A percentile compares a stretch with the other conserved stretches of the same genome.
phyloP scores from a whole-genome alignment of 2,329 filamentous ascomycete genomes.

The Iodosphaeria phyllophila region DNA sequence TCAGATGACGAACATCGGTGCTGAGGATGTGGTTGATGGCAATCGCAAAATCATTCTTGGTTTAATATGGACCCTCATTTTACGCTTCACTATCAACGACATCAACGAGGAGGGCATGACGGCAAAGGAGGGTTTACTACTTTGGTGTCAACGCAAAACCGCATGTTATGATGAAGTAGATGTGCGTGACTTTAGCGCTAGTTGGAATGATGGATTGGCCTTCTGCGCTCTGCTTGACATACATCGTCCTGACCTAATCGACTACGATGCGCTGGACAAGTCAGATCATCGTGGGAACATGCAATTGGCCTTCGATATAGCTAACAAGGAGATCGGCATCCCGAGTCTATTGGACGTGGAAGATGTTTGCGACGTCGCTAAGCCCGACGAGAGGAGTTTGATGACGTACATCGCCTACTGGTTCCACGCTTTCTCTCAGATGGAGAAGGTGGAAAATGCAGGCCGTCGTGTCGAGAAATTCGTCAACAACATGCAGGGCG shows the following conservation, averaged over 20 bases:
- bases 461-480: conserved; percentile 95
- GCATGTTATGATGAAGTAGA: conserved; percentile 97
- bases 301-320: conserved; percentile 94
- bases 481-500: conserved; percentile 94
- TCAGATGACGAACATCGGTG: conserved; percentile 96
- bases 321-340: conserved; percentile 89
- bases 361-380: conserved; percentile 90
- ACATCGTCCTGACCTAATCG: conserved; percentile 89
- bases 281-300: conserved; percentile 89
- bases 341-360: conserved; percentile 91
- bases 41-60: conserved; percentile 96
- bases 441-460: conserved; percentile 97
- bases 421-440: conserved; percentile 98
- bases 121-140: conserved; percentile 80
- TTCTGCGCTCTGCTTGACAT: conserved; percentile 96
- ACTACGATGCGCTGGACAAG: conserved; percentile 91
- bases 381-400: conserved; percentile 86
- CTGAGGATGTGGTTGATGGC: conserved; percentile 94
- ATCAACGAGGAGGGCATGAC: conserved; percentile 98
- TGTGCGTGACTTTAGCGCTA: conserved; percentile 81
- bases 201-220: conserved; percentile 94
- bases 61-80: conserved; percentile 94
- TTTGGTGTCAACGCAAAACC: conserved; percentile 98
- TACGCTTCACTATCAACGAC: conserved; percentile 94
- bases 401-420: conserved; percentile 99